phyloP scores from a whole-genome alignment of 768 basidiomycete species.

The Hortiboletus flavorubellus region DNA sequence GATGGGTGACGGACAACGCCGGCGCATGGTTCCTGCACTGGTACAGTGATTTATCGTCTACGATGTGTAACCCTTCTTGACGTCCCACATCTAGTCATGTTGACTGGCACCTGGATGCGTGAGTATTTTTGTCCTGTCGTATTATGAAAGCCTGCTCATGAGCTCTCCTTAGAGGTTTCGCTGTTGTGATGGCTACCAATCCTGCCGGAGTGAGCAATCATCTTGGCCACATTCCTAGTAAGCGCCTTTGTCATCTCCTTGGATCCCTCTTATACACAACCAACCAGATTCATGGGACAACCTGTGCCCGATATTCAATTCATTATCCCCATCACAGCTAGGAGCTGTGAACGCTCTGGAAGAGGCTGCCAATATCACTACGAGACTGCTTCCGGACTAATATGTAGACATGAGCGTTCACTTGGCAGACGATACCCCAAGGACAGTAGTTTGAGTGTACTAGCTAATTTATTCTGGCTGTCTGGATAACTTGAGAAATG shows the following conservation, averaged over 20 bases:
- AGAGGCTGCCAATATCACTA: slow-evolving; percentile 20
- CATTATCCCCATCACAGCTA: slow-evolving; percentile 19
- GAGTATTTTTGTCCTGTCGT: neutral
- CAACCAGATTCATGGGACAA: slow-evolving; percentile 23
- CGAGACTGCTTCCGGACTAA: slow-evolving; percentile 16
- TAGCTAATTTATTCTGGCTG: neutral
- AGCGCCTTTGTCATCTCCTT: neutral
- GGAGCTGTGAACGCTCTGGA: slow-evolving; percentile 16
- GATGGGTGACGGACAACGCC: slow-evolving; percentile 61
- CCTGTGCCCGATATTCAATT: slow-evolving; percentile 23
- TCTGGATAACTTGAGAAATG: neutral
- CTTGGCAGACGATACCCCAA: neutral
- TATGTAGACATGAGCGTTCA: neutral
- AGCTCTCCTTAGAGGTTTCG: slow-evolving; percentile 20
- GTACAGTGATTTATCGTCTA: slow-evolving; percentile 6
- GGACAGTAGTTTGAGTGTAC: neutral
- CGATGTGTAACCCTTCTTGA: neutral
- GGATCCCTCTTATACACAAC: neutral
- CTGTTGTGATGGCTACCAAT: slow-evolving; percentile 25
- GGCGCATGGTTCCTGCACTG: slow-evolving; percentile 55
- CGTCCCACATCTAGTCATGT: slow-evolving; percentile 19
- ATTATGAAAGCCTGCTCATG: neutral
- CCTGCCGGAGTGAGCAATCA: slow-evolving; percentile 16
- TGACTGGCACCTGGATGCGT: slow-evolving; percentile 30
- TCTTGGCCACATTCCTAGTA: slow-evolving; percentile 17